phyloP scores from a whole-genome alignment of 2,329 filamentous ascomycete genomes.

The Purpureocillium takamizusanense region DNA sequence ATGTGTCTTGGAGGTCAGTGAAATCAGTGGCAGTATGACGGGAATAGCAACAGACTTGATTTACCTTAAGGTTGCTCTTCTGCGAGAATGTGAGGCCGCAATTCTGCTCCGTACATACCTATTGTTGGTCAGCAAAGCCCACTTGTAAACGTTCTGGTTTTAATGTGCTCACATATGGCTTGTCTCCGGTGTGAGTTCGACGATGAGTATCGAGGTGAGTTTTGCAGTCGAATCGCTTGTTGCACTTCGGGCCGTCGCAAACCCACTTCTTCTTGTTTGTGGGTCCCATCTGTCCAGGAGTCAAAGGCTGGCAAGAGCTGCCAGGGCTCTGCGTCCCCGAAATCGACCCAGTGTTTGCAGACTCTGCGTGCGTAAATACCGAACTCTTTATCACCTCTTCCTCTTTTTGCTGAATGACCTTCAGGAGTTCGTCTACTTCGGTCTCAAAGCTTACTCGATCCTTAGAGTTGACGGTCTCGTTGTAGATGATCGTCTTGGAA shows the following conservation, averaged over 20 bases:
- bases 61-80: slow-evolving; percentile 78
- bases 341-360: slow-evolving; percentile 5
- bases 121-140: slow-evolving; percentile 13
- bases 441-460: slow-evolving; percentile 63
- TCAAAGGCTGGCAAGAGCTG: slow-evolving; percentile 19
- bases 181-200: slow-evolving; percentile 79
- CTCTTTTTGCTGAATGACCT: slow-evolving; percentile 66
- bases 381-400: slow-evolving; percentile 21
- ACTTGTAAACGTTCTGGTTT: not conserved
- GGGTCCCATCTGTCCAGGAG: slow-evolving; percentile 12
- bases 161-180: slow-evolving; percentile 65
- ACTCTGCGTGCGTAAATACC: slow-evolving; percentile 12
- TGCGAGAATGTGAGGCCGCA: slow-evolving; percentile 83
- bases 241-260: slow-evolving; percentile 66
- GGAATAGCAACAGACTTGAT: slow-evolving; percentile 11
- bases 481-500: slow-evolving; percentile 34
- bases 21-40: not conserved
- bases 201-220: slow-evolving; percentile 89
- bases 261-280: slow-evolving; percentile 52
- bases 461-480: slow-evolving; percentile 35
- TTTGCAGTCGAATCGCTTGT: slow-evolving; percentile 81
- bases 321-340: slow-evolving; percentile 13
- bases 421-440: slow-evolving; percentile 81
- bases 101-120: slow-evolving; percentile 60
- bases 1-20: slow-evolving; percentile 54